Evolutionary conservation across 345 rosid genomes (phyloP).

Genomic region (Citrus mangshanensis): DNA sequence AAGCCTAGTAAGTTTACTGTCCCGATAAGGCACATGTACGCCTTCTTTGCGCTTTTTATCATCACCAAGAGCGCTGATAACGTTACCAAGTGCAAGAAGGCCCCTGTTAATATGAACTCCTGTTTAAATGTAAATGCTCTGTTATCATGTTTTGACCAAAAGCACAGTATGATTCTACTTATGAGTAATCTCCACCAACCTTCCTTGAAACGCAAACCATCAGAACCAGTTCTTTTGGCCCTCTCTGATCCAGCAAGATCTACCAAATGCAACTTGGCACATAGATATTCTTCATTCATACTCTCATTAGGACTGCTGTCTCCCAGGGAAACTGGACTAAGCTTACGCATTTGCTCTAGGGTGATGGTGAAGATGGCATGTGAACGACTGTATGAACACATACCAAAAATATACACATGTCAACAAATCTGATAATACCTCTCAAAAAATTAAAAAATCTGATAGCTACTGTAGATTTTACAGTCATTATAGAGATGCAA

Average conservation of each 20-base stretch:
- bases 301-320: slow-evolving; percentile 49
- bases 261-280: slow-evolving; percentile 96
- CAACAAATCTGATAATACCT: neutral
- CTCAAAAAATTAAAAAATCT: too few species aligned
- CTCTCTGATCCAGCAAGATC: slow-evolving; percentile 99
- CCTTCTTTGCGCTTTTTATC: slow-evolving; percentile 97
- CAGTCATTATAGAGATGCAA: slow-evolving; percentile 1
- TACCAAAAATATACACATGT: slow-evolving; percentile 12
- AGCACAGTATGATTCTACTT: slow-evolving; percentile 10
- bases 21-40: slow-evolving; percentile 91
- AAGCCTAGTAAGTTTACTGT: slow-evolving; percentile 97
- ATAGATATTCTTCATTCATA: slow-evolving; percentile 86
- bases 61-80: slow-evolving; percentile 97
- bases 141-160: slow-evolving; percentile 13
- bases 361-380: slow-evolving; percentile 99
- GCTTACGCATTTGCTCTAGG: slow-evolving; percentile 89
- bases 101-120: slow-evolving; percentile 98
- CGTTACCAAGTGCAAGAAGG: slow-evolving; percentile 98
- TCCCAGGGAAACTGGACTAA: slow-evolving; percentile 52
- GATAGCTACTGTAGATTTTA: neutral
- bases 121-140: slow-evolving; percentile 30
- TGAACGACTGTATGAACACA: slow-evolving; percentile 70
- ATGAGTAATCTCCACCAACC: slow-evolving; percentile 40
- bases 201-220: slow-evolving; percentile 96
- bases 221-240: slow-evolving; percentile 98